These are phyloP conservation scores for Polyrhizophydium stewartii DNA, from an alignment of 371 early-diverging fungal genomes.

Conservation along the genomic window DNA sequence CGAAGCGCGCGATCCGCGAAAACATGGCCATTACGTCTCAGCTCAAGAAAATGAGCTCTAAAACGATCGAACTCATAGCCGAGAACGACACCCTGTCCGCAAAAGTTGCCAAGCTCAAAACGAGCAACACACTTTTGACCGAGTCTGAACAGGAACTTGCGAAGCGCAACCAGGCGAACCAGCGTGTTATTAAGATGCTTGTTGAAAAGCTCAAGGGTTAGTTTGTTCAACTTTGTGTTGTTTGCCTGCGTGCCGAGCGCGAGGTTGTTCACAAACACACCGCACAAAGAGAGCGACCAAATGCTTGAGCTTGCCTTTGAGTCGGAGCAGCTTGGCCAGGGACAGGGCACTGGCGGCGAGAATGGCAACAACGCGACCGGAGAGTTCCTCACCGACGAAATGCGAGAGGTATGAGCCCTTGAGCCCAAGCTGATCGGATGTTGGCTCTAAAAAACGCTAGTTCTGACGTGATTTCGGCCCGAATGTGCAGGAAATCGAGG, in stretches of 20 bases:
- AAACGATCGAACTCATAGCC: conserved; percentile 39
- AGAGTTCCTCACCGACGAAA: conserved; percentile 10
- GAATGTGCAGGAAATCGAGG: conserved; percentile 13
- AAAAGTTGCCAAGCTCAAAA: conserved; percentile 35
- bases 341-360: background rate
- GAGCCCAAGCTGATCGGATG: no score
- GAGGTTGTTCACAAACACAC: background rate
- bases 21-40: conserved; percentile 51
- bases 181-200: conserved; percentile 45
- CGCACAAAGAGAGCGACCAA: conserved; percentile 45
- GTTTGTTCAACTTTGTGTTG: background rate
- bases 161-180: conserved; percentile 47
- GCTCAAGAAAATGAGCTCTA: conserved; percentile 47
- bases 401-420: conserved; percentile 5
- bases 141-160: conserved; percentile 46
- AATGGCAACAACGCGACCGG: background rate
- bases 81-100: conserved; percentile 40
- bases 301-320: conserved; percentile 50
- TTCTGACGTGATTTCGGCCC: no score
- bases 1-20: conserved; percentile 54
- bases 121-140: conserved; percentile 29
- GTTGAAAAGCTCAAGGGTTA: conserved; percentile 44
- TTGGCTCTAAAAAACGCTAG: background rate
- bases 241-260: background rate
- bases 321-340: background rate